phyloP scores from a whole-genome alignment of 2,329 filamentous ascomycete genomes.

The Ophiostoma tasmaniense region DNA sequence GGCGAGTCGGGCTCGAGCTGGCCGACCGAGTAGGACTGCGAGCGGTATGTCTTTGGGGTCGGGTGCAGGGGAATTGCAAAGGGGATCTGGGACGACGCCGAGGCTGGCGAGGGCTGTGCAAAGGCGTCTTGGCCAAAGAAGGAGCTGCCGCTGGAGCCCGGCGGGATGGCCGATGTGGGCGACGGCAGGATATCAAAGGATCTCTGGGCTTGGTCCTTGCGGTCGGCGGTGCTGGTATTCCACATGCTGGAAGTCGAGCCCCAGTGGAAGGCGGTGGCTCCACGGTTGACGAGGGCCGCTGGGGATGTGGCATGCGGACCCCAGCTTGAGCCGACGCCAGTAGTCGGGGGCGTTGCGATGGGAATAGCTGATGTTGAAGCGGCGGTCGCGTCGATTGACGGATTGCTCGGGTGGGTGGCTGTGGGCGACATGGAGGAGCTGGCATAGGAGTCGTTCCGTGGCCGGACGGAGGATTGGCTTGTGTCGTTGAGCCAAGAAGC shows the following conservation, averaged over 20 bases:
- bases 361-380: conserved; percentile 26
- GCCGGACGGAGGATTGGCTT: conserved; percentile 51
- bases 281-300: conserved; percentile 39
- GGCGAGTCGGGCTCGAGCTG: conserved; percentile 65
- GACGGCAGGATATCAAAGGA: conserved; percentile 68
- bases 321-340: conserved; percentile 33
- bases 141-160: conserved; percentile 33
- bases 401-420: conserved; percentile 68
- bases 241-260: conserved; percentile 61
- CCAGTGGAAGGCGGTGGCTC: conserved; percentile 55
- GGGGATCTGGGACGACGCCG: conserved; percentile 54
- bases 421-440: conserved; percentile 70
- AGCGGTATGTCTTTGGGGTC: conserved; percentile 86
- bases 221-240: conserved; percentile 54
- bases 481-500: conserved; percentile 85
- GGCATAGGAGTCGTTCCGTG: conserved; percentile 69
- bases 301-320: conserved; percentile 43
- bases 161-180: conserved; percentile 55
- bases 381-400: conserved; percentile 54
- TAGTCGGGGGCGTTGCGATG: background rate
- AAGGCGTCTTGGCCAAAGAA: conserved; percentile 43
- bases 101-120: conserved; percentile 42
- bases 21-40: conserved; percentile 92
- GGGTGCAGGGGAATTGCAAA: conserved; percentile 84
- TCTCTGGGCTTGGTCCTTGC: conserved; percentile 68